Evolutionary conservation across 192 early-diverging fungal genomes (phyloP).

Genomic region (Gigaspora rosea): DNA sequence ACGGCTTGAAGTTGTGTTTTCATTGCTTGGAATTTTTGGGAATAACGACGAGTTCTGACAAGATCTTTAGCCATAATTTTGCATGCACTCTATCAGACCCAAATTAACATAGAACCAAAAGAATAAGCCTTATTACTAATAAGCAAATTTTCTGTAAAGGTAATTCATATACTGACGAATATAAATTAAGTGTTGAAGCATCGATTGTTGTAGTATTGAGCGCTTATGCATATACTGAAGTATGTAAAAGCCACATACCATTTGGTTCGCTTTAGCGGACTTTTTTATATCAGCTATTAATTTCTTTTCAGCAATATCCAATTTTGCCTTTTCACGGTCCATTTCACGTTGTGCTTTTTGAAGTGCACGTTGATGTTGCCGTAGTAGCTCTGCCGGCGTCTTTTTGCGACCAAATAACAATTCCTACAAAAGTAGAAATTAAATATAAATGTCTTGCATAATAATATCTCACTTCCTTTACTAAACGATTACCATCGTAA

Average conservation of each 20-base stretch:
- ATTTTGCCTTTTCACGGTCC: conserved; percentile 83
- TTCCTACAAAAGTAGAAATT: conserved; percentile 39
- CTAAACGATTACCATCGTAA: no score
- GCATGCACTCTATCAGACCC: conserved; percentile 62
- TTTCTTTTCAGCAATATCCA: conserved; percentile 96
- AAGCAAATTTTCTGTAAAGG: conserved; percentile 17
- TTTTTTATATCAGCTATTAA: conserved; percentile 93
- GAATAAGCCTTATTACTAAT: background rate
- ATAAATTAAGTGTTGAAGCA: background rate
- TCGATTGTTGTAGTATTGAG: background rate
- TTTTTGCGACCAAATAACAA: conserved; percentile 76
- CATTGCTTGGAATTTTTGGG: conserved; percentile 98
- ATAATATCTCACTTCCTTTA: no score
- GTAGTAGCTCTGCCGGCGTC: conserved; percentile 90
- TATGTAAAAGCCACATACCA: conserved; percentile 53
- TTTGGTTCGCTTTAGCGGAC: conserved; percentile 86
- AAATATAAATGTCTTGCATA: background rate
- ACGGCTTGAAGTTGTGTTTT: conserved; percentile 93
- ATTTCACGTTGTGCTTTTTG: conserved; percentile 88
- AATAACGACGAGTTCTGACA: conserved; percentile 88
- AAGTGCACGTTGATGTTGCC: conserved; percentile 87
- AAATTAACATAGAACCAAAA: no score
- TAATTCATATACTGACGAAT: background rate
- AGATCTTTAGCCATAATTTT: conserved; percentile 99
- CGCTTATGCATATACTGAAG: no score